Evolutionary conservation across 1,139 yeast species (phyloP), one percentile per base, ranked within the genome.

Genomic region (Debaryomyces coudertii): DNA sequence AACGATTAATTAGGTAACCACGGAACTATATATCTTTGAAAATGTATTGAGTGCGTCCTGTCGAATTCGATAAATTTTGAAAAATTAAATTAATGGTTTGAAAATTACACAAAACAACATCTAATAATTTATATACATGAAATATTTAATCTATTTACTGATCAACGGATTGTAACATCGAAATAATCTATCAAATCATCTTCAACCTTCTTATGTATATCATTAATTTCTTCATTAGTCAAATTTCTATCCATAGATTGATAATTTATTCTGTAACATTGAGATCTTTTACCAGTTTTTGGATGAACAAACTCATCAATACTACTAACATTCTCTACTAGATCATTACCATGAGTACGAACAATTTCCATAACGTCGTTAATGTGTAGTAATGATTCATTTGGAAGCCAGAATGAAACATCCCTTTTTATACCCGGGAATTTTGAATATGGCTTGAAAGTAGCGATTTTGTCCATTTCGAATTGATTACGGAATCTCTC

Each of bases 361-460:
- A 93, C 95, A 45, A 88, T 78, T 65, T 93, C 99, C 96, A 90
- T 93, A 29, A 93, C 77, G 62, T 95, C 99, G 62, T 95, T 93
- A 51, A 82, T 87, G 58, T 92, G 97, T 36, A 90, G 68, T 2
- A 54, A 50, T 0, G 63, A 54, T 14, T 60, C 61, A 2, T 64
- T 60, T 5, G 90, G 85, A 28, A 90, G 71, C 98, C 98, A 93
- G 66, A 93, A 93, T 6, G 97, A 89, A 27, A 92, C 82, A 61
- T 93, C 99, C 64, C 98, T 79, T 30, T 75, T 72, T 16, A 95
- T 82, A 1, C 95, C 90, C 0, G 98, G 99, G 63, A 83, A 90
- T 65, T 88, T 90, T 9, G 97, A 90, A 69, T 89, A 93, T 8
- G 97, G 96, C 55, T 76, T 82, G 71, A 93, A 95, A 7, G 85